phyloP scores from a whole-genome alignment of 768 basidiomycete genomes.

The Lentinula raphanica region DNA sequence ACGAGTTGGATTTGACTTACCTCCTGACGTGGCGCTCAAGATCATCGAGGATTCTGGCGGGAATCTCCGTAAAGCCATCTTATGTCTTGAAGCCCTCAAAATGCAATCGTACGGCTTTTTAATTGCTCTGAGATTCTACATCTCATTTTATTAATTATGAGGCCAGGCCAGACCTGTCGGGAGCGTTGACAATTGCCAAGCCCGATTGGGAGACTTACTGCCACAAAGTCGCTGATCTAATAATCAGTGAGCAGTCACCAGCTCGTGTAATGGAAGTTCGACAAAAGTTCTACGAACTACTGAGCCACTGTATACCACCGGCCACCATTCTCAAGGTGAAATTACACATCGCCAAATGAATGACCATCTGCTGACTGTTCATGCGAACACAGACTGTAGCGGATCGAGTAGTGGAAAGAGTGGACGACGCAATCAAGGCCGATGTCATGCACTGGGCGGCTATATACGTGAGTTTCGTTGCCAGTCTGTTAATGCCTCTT shows the following conservation, averaged over 20 bases:
- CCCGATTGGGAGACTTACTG: slow-evolving; percentile 99
- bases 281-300: slow-evolving; percentile 87
- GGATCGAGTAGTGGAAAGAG: slow-evolving; percentile 77
- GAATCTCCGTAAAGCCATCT: slow-evolving; percentile 90
- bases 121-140: not conserved
- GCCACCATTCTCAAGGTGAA: slow-evolving; percentile 84
- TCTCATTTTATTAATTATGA: not conserved
- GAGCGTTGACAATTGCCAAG: slow-evolving; percentile 79
- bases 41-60: slow-evolving; percentile 81
- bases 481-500: not conserved
- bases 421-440: slow-evolving; percentile 85
- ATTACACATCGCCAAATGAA: not conserved
- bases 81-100: slow-evolving; percentile 91
- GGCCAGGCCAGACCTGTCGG: slow-evolving; percentile 73
- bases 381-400: slow-evolving; percentile 71
- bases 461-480: slow-evolving; percentile 70
- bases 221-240: slow-evolving; percentile 83
- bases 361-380: not conserved
- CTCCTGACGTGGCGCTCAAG: slow-evolving; percentile 64
- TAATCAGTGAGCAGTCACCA: slow-evolving; percentile 86
- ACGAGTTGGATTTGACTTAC: slow-evolving; percentile 76
- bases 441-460: slow-evolving; percentile 99
- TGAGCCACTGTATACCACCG: slow-evolving; percentile 96
- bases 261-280: slow-evolving; percentile 88
- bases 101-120: slow-evolving; percentile 78